Conservation (phyloP, 192 early-diverging fungal species). For the Coemansia sp. region DNA sequence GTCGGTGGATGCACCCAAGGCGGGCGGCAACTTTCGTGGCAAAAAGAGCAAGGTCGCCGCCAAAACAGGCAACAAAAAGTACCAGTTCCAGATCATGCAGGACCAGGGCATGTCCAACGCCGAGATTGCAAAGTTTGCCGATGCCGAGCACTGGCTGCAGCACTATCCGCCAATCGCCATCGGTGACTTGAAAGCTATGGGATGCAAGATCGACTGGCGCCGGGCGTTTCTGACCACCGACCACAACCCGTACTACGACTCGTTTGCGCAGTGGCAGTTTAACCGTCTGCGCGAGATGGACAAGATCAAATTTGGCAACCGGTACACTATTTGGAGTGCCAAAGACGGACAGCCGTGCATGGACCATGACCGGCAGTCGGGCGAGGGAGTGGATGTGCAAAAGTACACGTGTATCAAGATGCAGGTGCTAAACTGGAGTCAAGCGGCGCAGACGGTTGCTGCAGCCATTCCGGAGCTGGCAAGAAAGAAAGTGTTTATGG, state of each 20-base stretch:
- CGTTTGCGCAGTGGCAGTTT: slow-evolving; percentile 98
- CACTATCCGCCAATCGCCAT: slow-evolving; percentile 93
- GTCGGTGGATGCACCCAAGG: slow-evolving; percentile 47
- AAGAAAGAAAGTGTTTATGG: slow-evolving; percentile 80
- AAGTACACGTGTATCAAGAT: slow-evolving; percentile 98
- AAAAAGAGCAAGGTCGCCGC: slow-evolving; percentile 84
- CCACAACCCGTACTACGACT: slow-evolving; percentile 96
- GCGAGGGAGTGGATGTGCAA: slow-evolving; percentile 91
- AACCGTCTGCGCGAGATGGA: slow-evolving; percentile 73
- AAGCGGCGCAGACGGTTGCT: slow-evolving; percentile 47
- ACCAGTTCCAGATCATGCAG: slow-evolving; percentile 98
- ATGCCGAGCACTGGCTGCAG: slow-evolving; percentile 87
- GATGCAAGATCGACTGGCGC: slow-evolving; percentile 90
- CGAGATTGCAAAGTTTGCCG: slow-evolving; percentile 91
- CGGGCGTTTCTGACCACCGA: slow-evolving; percentile 98
- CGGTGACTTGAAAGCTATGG: slow-evolving; percentile 72
- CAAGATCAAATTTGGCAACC: slow-evolving; percentile 94
- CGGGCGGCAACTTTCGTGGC: slow-evolving; percentile 30
- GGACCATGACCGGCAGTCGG: slow-evolving; percentile 95
- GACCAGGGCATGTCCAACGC: slow-evolving; percentile 78
- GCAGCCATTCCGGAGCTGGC: slow-evolving; percentile 58
- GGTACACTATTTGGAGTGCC: slow-evolving; percentile 96
- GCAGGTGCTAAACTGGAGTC: slow-evolving; percentile 70
- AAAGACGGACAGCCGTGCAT: slow-evolving; percentile 96
- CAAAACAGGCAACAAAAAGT: slow-evolving; percentile 80